A percentile compares a stretch with the other conserved stretches of the same genome.
phyloP scores from a whole-genome alignment of 108 stramenopile species.

The Cyclotella baltica region DNA sequence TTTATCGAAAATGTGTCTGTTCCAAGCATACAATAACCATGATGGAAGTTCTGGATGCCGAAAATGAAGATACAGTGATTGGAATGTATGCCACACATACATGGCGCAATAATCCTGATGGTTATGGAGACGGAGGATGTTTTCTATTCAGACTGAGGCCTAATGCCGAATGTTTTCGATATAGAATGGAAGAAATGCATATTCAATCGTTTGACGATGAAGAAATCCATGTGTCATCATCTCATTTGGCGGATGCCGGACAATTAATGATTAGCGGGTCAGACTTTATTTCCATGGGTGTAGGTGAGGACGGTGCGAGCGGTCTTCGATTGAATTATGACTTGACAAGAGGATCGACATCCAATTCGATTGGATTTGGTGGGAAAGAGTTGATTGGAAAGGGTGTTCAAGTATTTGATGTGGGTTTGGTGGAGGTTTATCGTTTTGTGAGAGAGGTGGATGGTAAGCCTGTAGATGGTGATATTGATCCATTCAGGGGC shows the following conservation, averaged over 20 bases:
- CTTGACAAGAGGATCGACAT: constrained; percentile 48
- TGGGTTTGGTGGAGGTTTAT: constrained; percentile 55
- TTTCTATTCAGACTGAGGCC: constrained; percentile 51
- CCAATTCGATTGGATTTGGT: constrained; percentile 45
- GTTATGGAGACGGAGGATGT: constrained; percentile 56
- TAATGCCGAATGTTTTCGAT: constrained; percentile 51
- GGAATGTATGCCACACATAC: constrained; percentile 57
- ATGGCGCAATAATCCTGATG: constrained; percentile 46
- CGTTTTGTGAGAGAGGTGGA: constrained; percentile 55
- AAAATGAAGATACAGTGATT: constrained; percentile 28
- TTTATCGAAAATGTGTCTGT: constrained; percentile 50
- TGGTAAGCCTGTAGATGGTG: constrained; percentile 49
- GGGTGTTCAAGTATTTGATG: constrained; percentile 51
- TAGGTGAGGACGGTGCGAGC: constrained; percentile 48
- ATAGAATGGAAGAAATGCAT: constrained; percentile 25
- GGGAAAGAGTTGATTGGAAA: constrained; percentile 49
- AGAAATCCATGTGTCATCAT: constrained; percentile 6
- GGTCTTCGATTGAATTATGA: constrained; percentile 57
- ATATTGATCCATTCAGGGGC: constrained; percentile 48
- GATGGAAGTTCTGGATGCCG: constrained; percentile 54
- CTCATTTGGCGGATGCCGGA: constrained; percentile 36
- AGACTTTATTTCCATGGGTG: constrained; percentile 54
- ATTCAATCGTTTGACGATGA: constrained; percentile 28
- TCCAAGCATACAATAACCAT: constrained; percentile 51
- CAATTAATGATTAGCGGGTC: constrained; percentile 55